These are phyloP conservation scores for Saccharomycopsis synnaedendra DNA, from an alignment of 805 yeast species.

Conservation along the genomic window DNA sequence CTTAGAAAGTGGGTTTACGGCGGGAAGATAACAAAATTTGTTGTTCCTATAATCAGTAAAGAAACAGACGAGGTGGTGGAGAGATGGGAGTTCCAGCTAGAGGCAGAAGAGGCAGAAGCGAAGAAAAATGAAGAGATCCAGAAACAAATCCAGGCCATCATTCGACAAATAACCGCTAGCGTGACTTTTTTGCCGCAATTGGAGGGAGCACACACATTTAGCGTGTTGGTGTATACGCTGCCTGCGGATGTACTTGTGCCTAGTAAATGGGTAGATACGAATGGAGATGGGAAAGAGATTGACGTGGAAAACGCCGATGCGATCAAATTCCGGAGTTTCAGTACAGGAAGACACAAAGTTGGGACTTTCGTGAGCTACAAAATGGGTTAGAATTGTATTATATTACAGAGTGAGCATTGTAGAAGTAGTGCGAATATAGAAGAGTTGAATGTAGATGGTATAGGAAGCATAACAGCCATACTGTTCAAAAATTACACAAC, in stretches of 20 bases:
- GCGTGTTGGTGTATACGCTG: slow-evolving; percentile 65
- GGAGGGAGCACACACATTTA: slow-evolving; percentile 59
- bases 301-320: slow-evolving; percentile 38
- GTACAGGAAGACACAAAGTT: slow-evolving; percentile 57
- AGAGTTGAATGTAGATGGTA: not conserved
- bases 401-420: not conserved
- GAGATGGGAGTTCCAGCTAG: slow-evolving; percentile 73
- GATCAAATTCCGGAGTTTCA: slow-evolving; percentile 59
- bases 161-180: slow-evolving; percentile 82
- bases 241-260: slow-evolving; percentile 49
- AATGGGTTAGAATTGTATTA: not conserved
- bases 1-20: slow-evolving; percentile 64
- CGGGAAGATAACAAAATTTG: slow-evolving; percentile 54
- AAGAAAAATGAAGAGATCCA: slow-evolving; percentile 36
- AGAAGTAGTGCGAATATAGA: not conserved
- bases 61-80: slow-evolving; percentile 61
- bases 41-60: slow-evolving; percentile 62
- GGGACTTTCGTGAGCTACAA: slow-evolving; percentile 54
- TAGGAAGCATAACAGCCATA: too few relatives aligned
- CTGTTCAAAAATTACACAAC: too few relatives aligned
- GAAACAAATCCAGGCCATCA: slow-evolving; percentile 70
- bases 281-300: slow-evolving; percentile 39
- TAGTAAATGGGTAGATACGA: slow-evolving; percentile 72
- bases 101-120: slow-evolving; percentile 1
- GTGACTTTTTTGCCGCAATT: slow-evolving; percentile 76